A percentile compares a stretch with the other conserved stretches of the same genome.
phyloP scores from a whole-genome alignment of 768 basidiomycete genomes.

The Termitomyces sp. region DNA sequence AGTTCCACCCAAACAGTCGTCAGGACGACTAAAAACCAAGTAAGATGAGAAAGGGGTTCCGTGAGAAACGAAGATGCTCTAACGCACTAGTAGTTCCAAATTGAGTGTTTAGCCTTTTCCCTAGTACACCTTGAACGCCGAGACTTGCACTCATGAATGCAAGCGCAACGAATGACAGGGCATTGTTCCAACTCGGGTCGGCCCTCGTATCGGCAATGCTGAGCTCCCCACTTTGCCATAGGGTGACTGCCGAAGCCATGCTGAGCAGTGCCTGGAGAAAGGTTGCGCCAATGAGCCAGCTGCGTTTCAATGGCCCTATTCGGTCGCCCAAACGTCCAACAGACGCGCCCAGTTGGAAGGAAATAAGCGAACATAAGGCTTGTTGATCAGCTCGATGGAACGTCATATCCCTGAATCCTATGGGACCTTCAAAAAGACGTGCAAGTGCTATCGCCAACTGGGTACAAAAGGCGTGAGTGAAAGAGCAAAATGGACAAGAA shows the following conservation, averaged over 20 bases:
- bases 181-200: constrained; percentile 67
- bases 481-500: not conserved
- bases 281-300: constrained; percentile 71
- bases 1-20: constrained; percentile 93
- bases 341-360: constrained; percentile 72
- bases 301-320: constrained; percentile 66
- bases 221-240: constrained; percentile 64
- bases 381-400: constrained; percentile 85
- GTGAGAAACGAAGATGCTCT: not conserved
- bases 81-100: constrained; percentile 72
- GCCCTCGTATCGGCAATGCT: constrained; percentile 51
- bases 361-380: constrained; percentile 71
- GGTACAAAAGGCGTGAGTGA: not conserved
- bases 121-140: constrained; percentile 87
- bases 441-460: constrained; percentile 79
- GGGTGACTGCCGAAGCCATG: constrained; percentile 63
- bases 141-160: constrained; percentile 80
- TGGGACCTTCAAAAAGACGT: constrained; percentile 58
- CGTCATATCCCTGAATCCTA: constrained; percentile 39
- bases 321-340: constrained; percentile 77
- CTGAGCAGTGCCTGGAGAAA: constrained; percentile 73
- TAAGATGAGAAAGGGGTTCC: not conserved
- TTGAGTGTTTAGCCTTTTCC: constrained; percentile 75
- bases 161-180: constrained; percentile 61
- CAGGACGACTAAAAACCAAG: constrained; percentile 52